Base-by-base conservation (phyloP, 345 rosid species). In the Eucalyptus sp. region DNA sequence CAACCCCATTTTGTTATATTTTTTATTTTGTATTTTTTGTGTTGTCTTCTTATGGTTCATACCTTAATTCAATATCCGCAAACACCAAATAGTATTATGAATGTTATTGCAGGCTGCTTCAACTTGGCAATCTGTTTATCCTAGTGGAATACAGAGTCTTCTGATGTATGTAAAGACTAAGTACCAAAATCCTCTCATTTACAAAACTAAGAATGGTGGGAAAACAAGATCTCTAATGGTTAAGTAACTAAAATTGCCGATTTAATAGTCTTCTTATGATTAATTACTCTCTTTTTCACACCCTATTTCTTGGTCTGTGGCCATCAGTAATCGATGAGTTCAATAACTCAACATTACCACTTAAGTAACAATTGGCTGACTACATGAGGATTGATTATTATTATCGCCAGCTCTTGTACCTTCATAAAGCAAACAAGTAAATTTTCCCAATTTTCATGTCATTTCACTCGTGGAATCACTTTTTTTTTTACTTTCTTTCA, bases 271-370 rank as follows among this genome's bases (percentile, higher is more conserved):
- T 27, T 85, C 54, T 2, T 56, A 22, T 20, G 46, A 51, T 31
- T 31, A 37, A 29, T 50, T 31, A 12, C 12, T 56, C 48, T 56
- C 44, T n/a, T 88, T 71, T 18, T 8, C 60, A 12, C 31, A 48
- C 56, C 24, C 31, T 4, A 24, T 37, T 6, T 58, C 52, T 86
- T 49, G 27, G 4, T 49, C 17, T 58, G 14, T 50, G 49, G 6
- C 50, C 80, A 49, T 50, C 79, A 94, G 94, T 95, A 13, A 22
- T 93, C 20, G 93, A 91, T 20, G 93, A 93, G 87, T 71, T 71
- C 62, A 93, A 90, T 71, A 93, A 91, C 62, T 64, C 85, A 4
- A 92, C 93, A 33, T 60, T 91, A 44, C 64, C 95, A 10, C n/a
- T 89, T n/a, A 14, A 88, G 50, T 89, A 91, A 27, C 93, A 92